A percentile compares a stretch with the other conserved stretches of the same genome.
Conservation (phyloP, 306 rosid genomes). For the Argentina anserina region DNA sequence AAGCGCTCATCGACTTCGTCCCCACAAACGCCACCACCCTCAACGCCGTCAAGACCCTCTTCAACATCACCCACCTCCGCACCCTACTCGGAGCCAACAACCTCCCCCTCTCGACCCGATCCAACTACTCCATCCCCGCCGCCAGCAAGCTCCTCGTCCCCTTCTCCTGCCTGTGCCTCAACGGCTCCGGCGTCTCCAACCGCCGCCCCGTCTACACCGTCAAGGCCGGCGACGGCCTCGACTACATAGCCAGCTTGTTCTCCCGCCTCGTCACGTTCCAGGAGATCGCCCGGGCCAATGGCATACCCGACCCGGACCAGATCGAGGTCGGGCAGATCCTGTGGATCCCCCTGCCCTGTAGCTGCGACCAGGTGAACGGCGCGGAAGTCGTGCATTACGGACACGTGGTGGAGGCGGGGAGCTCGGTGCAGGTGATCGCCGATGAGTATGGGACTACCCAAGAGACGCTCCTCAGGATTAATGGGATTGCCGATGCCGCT, state of each 20-base stretch:
- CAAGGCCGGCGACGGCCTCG: conserved; percentile 31
- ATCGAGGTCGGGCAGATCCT: conserved; percentile 36
- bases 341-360: conserved; percentile 79
- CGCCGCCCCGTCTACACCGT: conserved; percentile 43
- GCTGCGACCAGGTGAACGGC: conserved; percentile 67
- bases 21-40: conserved; percentile 45
- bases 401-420: conserved; percentile 18
- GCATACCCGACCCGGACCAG: background rate
- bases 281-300: conserved; percentile 40
- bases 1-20: conserved; percentile 37
- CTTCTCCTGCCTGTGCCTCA: conserved; percentile 51
- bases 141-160: conserved; percentile 37
- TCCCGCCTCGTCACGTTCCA: conserved; percentile 32
- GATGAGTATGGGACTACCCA: conserved; percentile 33
- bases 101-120: conserved; percentile 20
- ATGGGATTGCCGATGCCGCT: conserved; percentile 39
- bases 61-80: conserved; percentile 48
- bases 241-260: conserved; percentile 46
- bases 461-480: conserved; percentile 38
- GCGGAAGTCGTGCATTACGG: conserved; percentile 59
- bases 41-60: conserved; percentile 44
- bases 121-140: background rate
- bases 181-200: conserved; percentile 48
- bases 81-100: conserved; percentile 62
- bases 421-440: conserved; percentile 40